Percentiles rank a stretch among this genome's conserved stretches.
phyloP scores from a whole-genome alignment of 345 rosid species.

The Citrus unshiu region DNA sequence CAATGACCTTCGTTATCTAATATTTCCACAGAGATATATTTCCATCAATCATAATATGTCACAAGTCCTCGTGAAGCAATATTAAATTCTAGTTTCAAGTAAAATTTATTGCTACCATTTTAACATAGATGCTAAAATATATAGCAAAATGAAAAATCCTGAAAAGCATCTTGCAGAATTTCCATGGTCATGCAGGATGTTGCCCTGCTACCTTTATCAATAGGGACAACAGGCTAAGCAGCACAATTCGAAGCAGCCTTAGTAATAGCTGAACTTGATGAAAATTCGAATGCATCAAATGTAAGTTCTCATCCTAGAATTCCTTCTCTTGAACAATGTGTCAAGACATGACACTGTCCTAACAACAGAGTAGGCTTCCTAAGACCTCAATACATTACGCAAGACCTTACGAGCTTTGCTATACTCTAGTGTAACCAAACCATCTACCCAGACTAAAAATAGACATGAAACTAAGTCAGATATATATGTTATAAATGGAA shows the following conservation, averaged over 20 bases:
- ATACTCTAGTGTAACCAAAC: background rate
- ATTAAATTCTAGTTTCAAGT: background rate
- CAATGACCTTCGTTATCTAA: background rate
- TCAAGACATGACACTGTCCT: background rate
- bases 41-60: background rate
- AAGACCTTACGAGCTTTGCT: slow-evolving; percentile 2
- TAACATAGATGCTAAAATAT: background rate
- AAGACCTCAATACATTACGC: background rate
- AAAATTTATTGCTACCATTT: background rate
- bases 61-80: background rate
- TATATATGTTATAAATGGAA: background rate
- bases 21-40: background rate
- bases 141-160: background rate
- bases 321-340: background rate
- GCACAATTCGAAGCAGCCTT: background rate
- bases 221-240: background rate
- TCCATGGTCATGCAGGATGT: background rate
- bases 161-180: background rate
- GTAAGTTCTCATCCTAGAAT: background rate
- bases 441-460: background rate
- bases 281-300: background rate
- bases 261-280: slow-evolving; percentile 1
- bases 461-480: background rate
- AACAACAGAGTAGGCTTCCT: background rate
- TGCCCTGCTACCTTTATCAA: background rate